Evolutionary conservation across 805 yeast species (phyloP).

Genomic region (Diddensiella santjacobensis): DNA sequence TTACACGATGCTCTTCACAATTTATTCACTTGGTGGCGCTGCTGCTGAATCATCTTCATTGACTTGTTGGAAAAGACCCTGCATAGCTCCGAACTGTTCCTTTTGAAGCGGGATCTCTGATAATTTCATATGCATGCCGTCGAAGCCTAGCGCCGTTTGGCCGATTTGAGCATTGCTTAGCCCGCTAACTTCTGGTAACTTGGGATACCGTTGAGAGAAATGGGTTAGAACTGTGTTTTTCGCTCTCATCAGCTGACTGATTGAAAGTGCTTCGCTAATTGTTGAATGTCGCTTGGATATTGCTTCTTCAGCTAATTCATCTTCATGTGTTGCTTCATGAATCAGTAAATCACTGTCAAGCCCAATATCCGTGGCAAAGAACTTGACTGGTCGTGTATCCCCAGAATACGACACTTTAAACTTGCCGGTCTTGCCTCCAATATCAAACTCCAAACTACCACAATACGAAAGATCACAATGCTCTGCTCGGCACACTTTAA

Average conservation of each 20-base stretch:
- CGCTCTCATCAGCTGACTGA: constrained; percentile 69
- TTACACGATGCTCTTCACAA: not conserved
- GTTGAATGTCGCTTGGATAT: constrained; percentile 81
- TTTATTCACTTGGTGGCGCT: not conserved
- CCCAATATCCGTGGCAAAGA: constrained; percentile 63
- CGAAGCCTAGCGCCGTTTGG: constrained; percentile 52
- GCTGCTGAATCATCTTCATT: not conserved
- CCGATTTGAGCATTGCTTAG: constrained; percentile 10
- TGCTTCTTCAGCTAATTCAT: constrained; percentile 74
- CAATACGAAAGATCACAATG: constrained; percentile 86
- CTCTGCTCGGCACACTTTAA: constrained; percentile 67
- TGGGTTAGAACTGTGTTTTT: constrained; percentile 75
- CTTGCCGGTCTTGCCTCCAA: constrained; percentile 32
- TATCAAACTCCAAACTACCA: constrained; percentile 43
- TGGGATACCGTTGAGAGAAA: constrained; percentile 85
- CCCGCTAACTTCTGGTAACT: constrained; percentile 38
- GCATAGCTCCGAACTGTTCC: not conserved
- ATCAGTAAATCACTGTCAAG: constrained; percentile 64
- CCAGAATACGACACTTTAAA: constrained; percentile 89
- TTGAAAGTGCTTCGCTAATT: constrained; percentile 74
- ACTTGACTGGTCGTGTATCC: constrained; percentile 80
- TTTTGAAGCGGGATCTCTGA: constrained; percentile 39
- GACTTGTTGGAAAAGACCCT: not conserved
- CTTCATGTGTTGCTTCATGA: constrained; percentile 92
- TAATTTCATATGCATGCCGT: constrained; percentile 54